phyloP scores from a whole-genome alignment of 768 basidiomycete species.

The Suillus subaureus region DNA sequence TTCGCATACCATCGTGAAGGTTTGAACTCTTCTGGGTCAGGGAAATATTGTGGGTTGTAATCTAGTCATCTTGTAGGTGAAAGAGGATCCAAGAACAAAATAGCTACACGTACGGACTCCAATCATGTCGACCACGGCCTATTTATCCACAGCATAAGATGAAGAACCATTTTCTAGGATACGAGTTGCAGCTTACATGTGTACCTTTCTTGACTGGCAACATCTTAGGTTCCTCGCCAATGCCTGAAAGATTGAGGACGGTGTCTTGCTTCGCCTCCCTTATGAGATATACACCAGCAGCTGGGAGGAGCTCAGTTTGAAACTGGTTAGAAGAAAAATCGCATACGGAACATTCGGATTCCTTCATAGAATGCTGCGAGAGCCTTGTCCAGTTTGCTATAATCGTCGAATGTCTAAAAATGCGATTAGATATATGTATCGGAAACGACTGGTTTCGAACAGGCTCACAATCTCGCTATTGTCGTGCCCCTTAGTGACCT shows the following conservation, averaged over 20 bases:
- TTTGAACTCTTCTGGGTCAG: constrained; percentile 38
- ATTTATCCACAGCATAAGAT: not conserved
- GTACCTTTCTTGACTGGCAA: constrained; percentile 27
- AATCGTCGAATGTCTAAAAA: constrained; percentile 25
- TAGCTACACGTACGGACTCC: constrained; percentile 27
- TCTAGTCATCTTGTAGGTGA: constrained; percentile 31
- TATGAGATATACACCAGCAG: constrained; percentile 31
- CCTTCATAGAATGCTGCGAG: constrained; percentile 35
- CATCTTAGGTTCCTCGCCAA: constrained; percentile 17
- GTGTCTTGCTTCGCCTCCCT: constrained; percentile 33
- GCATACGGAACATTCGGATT: constrained; percentile 36
- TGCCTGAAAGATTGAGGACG: constrained; percentile 20
- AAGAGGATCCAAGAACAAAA: not conserved
- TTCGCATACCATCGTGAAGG: constrained; percentile 41
- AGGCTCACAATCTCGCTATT: constrained; percentile 18
- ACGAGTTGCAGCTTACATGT: constrained; percentile 13
- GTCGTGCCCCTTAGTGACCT: constrained; percentile 25
- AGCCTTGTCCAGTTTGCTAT: constrained; percentile 31
- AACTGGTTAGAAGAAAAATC: not conserved
- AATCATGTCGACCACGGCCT: constrained; percentile 33
- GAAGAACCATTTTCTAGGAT: not conserved
- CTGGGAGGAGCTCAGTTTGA: constrained; percentile 16
- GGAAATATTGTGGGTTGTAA: constrained; percentile 38
- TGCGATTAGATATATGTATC: not conserved
- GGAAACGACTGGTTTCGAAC: not conserved